Evolutionary conservation across 2,329 filamentous ascomycete species (phyloP), one percentile per base, ranked within the genome.

Genomic region (Ceratocystis colombiana): DNA sequence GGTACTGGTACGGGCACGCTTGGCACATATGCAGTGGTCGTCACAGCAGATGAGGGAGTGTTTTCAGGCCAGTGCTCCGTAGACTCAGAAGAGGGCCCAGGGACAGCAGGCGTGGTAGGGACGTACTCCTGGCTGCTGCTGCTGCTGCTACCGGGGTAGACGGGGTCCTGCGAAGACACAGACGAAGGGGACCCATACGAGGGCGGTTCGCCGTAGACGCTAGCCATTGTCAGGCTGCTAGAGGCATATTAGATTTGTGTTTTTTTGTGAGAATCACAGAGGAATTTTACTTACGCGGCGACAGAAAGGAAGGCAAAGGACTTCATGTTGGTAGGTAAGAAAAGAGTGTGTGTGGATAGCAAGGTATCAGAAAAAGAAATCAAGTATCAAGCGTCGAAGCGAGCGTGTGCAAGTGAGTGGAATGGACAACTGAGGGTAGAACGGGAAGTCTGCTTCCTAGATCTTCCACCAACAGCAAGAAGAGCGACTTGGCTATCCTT

Each of bases 271-370:
- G 28, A 33, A 37, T 28, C 5, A 5, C 20, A 57, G n/a, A 10
- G 1, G n/a, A 10, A 10, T 4, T 62, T 6, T 20, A 62, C 62
- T 55, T 67, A 67, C 66, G 64, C 45, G 25, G 64, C 17, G 46
- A 57, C 45, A n/a, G 46, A 33, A n/a, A 67, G 33, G 33, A 65
- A 20, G 28, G 63, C 62, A 37, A 46, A 62, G 62, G 66, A 55
- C 66, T 67, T 67, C 66, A 67, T 67, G 5, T 17, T 64, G 55
- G 45, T 53, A 30, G 30, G 61, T 55, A 44, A 62, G 57, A 66
- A 41, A 44, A 61, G 53, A 62, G 46, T 55, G 50, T 61, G 64
- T 55, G 33, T 25, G 4, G 30, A 46, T 46, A 65, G 46, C 30
- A 55, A 64, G 15, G 22, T 59, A 46, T 65, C 48, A 64, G 57